Conservation (phyloP, 164 flowering plant genomes). For the Berberis thunbergii region DNA sequence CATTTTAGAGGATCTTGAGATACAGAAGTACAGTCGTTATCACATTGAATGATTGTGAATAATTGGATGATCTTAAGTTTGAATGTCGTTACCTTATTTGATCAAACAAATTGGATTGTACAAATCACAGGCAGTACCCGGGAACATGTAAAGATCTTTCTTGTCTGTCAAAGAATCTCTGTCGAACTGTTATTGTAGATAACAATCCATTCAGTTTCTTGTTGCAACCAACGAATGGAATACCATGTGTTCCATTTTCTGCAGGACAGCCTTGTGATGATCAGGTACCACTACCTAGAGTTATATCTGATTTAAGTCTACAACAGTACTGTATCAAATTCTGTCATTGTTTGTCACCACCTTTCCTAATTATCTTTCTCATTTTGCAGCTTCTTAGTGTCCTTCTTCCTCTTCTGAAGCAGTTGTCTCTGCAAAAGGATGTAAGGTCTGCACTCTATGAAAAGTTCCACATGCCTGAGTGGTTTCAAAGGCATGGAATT, state of each 20-base stretch:
- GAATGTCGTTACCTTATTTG: background rate
- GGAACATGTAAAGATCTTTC: conserved; percentile 90
- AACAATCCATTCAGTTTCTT: conserved; percentile 97
- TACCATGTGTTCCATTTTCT: conserved; percentile 91
- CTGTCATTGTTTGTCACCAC: no score
- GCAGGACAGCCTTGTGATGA: conserved; percentile 79
- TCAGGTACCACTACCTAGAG: conserved; percentile 42
- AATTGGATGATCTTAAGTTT: background rate
- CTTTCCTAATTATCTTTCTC: no score
- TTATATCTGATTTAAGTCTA: no score
- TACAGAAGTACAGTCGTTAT: no score
- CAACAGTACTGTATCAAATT: no score
- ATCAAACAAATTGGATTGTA: conserved; percentile 1
- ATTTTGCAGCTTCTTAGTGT: no score
- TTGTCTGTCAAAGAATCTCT: conserved; percentile 58
- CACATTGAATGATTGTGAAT: background rate
- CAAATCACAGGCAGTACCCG: conserved; percentile 62
- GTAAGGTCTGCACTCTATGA: no score
- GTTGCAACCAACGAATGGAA: conserved; percentile 87
- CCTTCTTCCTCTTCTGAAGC: no score
- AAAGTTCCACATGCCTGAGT: no score
- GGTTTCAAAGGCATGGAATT: no score
- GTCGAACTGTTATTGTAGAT: conserved; percentile 76
- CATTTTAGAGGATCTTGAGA: no score
- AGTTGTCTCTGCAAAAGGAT: no score